These are phyloP conservation scores for Zygosaccharomyces sapae DNA, from an alignment of 1,139 yeast species.

Conservation along the genomic window DNA sequence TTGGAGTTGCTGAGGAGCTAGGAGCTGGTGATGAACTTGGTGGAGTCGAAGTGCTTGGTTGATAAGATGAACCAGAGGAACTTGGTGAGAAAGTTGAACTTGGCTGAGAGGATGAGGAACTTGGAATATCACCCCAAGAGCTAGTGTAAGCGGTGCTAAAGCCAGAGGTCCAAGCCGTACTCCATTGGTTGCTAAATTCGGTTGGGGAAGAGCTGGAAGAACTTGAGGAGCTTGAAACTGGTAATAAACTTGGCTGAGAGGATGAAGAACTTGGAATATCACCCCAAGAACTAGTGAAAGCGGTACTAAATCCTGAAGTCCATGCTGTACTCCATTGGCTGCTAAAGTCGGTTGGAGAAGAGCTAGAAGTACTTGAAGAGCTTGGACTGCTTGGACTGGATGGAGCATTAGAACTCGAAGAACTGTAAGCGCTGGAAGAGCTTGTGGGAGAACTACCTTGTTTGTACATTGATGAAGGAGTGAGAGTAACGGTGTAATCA, in stretches of 20 bases:
- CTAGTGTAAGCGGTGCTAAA: background rate
- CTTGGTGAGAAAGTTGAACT: conserved; percentile 22
- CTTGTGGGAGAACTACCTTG: conserved; percentile 2
- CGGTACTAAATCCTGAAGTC: background rate
- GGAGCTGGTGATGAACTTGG: conserved; percentile 26
- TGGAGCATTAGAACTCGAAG: background rate
- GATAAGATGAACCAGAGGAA: conserved; percentile 14
- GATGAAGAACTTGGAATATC: conserved; percentile 1
- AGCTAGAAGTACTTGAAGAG: conserved; percentile 2
- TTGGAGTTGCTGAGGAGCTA: conserved; percentile 21
- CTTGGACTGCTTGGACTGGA: conserved; percentile 1
- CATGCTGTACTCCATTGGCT: background rate
- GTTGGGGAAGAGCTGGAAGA: background rate
- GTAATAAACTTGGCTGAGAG: background rate
- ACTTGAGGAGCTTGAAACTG: background rate
- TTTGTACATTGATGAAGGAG: conserved; percentile 8
- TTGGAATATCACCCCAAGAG: background rate
- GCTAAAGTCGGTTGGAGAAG: background rate
- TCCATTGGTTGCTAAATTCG: background rate
- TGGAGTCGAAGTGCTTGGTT: conserved; percentile 18
- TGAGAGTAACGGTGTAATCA: conserved; percentile 13
- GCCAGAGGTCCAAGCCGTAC: background rate
- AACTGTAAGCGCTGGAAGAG: background rate
- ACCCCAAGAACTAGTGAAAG: background rate
- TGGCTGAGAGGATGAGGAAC: conserved; percentile 16